Evolutionary conservation across 805 yeast genomes (phyloP).

Genomic region (Candida koratica): DNA sequence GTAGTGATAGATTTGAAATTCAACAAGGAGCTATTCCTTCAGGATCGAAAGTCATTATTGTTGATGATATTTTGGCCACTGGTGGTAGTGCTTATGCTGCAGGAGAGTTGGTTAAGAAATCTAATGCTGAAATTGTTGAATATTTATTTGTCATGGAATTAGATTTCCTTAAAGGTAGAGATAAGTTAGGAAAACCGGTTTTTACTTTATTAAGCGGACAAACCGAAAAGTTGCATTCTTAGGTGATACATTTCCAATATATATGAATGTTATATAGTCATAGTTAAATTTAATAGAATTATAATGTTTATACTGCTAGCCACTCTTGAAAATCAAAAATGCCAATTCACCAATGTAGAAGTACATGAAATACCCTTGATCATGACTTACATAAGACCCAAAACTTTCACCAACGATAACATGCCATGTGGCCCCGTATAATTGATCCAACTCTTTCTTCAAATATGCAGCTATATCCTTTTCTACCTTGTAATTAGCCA

Average conservation of each 20-base stretch:
- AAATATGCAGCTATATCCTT: conserved; percentile 63
- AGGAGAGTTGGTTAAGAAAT: conserved; percentile 68
- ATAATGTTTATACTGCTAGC: conserved; percentile 24
- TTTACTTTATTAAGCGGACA: conserved; percentile 87
- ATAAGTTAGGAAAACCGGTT: conserved; percentile 78
- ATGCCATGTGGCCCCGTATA: conserved; percentile 74
- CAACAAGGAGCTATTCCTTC: conserved; percentile 77
- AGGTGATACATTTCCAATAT: background rate
- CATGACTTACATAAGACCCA: conserved; percentile 78
- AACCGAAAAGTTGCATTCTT: conserved; percentile 35
- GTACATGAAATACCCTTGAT: conserved; percentile 67
- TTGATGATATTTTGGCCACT: conserved; percentile 96
- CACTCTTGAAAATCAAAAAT: conserved; percentile 64
- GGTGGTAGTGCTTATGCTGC: conserved; percentile 97
- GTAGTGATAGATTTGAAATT: conserved; percentile 82
- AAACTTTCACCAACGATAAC: conserved; percentile 76
- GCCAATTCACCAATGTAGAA: conserved; percentile 70
- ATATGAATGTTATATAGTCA: background rate
- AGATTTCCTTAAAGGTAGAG: conserved; percentile 91
- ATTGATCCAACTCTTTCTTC: conserved; percentile 63
- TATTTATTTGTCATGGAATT: conserved; percentile 90
- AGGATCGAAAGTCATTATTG: conserved; percentile 78
- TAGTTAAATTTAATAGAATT: conserved; percentile 1
- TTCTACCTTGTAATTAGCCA: conserved; percentile 42
- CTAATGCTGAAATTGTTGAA: conserved; percentile 71